Conservation (phyloP, 129 eudicot genomes). For the Glebionis coronaria region DNA sequence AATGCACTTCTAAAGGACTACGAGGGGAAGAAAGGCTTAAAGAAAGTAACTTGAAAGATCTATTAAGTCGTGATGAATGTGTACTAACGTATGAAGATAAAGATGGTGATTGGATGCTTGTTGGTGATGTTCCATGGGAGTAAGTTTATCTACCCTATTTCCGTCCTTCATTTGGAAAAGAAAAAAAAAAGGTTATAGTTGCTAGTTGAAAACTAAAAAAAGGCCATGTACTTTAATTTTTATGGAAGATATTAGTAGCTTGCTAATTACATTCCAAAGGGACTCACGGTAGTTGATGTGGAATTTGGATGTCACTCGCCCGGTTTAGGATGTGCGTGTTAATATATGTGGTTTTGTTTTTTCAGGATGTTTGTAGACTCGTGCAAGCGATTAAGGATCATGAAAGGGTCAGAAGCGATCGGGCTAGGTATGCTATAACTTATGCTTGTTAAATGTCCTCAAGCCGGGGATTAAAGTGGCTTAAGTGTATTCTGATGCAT, state of each 20-base stretch:
- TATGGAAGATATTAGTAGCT: not conserved
- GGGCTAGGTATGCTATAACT: slow-evolving; percentile 66
- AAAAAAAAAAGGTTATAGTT: not conserved
- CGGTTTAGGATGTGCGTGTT: not conserved
- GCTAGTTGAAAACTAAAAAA: not conserved
- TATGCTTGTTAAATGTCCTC: not conserved
- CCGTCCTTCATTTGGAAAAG: not conserved
- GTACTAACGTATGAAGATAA: slow-evolving; percentile 96
- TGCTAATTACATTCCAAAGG: too few species aligned
- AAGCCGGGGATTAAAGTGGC: not conserved
- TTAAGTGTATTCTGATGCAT: not conserved
- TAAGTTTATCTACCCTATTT: slow-evolving; percentile 34
- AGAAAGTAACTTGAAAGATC: slow-evolving; percentile 60
- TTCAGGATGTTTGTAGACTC: slow-evolving; percentile 81
- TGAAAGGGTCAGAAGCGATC: slow-evolving; percentile 94
- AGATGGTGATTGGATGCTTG: slow-evolving; percentile 98
- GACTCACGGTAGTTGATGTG: too few species aligned
- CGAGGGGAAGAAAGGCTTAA: slow-evolving; percentile 51
- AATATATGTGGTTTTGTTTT: slow-evolving; percentile 13
- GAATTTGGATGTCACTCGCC: not conserved
- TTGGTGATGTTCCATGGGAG: slow-evolving; percentile 99
- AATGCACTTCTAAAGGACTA: slow-evolving; percentile 51
- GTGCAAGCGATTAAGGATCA: slow-evolving; percentile 90
- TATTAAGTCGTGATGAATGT: slow-evolving; percentile 60
- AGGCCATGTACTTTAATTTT: too few species aligned